Evolutionary conservation across 2,329 filamentous ascomycete species (phyloP).

Genomic region (Hypoxylon sp.): DNA sequence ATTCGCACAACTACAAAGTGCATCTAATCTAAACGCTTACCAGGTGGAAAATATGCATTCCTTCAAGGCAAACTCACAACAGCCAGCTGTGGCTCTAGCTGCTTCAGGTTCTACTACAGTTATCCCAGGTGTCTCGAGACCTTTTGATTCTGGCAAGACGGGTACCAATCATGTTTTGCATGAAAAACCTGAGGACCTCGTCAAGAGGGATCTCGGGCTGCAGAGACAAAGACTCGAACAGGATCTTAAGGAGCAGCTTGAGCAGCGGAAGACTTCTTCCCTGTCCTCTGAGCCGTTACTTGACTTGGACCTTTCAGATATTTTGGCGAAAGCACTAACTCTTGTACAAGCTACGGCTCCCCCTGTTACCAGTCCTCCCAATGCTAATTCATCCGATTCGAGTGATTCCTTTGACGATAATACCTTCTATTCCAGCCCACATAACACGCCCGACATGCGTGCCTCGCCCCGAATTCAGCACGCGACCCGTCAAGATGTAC

Average conservation of each 20-base stretch:
- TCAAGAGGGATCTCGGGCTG: slow-evolving; percentile 84
- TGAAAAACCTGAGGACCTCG: slow-evolving; percentile 87
- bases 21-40: slow-evolving; percentile 47
- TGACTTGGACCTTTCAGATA: slow-evolving; percentile 79
- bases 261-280: slow-evolving; percentile 67
- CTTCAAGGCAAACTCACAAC: slow-evolving; percentile 57
- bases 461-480: slow-evolving; percentile 66
- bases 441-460: slow-evolving; percentile 78
- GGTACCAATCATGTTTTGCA: slow-evolving; percentile 87
- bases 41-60: slow-evolving; percentile 55
- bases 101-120: slow-evolving; percentile 47
- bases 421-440: slow-evolving; percentile 95
- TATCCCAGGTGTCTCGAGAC: slow-evolving; percentile 57
- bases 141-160: slow-evolving; percentile 67
- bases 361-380: slow-evolving; percentile 69
- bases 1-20: slow-evolving; percentile 37
- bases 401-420: slow-evolving; percentile 93
- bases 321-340: slow-evolving; percentile 78
- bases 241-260: slow-evolving; percentile 80
- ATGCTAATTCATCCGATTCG: slow-evolving; percentile 71
- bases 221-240: slow-evolving; percentile 87
- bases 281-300: slow-evolving; percentile 67
- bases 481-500: slow-evolving; percentile 57
- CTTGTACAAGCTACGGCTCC: slow-evolving; percentile 79
- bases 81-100: slow-evolving; percentile 51